These are phyloP conservation scores for Yamadazyma dendronema DNA, from an alignment of 1,139 yeast species.

Conservation along the genomic window DNA sequence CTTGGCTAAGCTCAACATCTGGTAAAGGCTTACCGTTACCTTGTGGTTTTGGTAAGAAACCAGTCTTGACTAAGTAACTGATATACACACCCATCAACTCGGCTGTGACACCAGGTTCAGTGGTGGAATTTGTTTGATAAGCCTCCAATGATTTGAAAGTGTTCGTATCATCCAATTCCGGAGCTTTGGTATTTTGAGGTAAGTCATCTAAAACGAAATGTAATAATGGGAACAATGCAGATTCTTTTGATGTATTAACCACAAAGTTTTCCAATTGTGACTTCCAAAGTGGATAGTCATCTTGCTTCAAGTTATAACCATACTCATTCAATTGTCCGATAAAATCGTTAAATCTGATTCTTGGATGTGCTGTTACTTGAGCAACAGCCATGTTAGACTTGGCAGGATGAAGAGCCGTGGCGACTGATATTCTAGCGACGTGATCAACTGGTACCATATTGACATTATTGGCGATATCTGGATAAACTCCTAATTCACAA, in stretches of 20 bases:
- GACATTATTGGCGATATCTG: slow-evolving; percentile 82
- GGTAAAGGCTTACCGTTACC: slow-evolving; percentile 54
- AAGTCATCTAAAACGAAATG: slow-evolving; percentile 92
- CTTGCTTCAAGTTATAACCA: slow-evolving; percentile 66
- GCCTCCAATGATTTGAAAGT: slow-evolving; percentile 59
- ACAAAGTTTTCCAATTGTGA: slow-evolving; percentile 72
- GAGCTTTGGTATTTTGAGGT: slow-evolving; percentile 90
- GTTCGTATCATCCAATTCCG: slow-evolving; percentile 86
- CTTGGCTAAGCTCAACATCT: slow-evolving; percentile 49
- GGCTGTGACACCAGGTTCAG: slow-evolving; percentile 74
- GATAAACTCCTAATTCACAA: slow-evolving; percentile 80
- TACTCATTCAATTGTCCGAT: slow-evolving; percentile 60
- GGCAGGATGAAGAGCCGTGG: slow-evolving; percentile 81
- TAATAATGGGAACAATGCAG: slow-evolving; percentile 87
- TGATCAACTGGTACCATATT: slow-evolving; percentile 99
- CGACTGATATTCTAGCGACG: slow-evolving; percentile 87
- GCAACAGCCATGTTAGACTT: slow-evolving; percentile 62
- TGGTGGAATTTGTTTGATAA: slow-evolving; percentile 40
- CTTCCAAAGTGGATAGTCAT: slow-evolving; percentile 80
- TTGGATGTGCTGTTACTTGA: slow-evolving; percentile 97
- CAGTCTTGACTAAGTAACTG: slow-evolving; percentile 74
- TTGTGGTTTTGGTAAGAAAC: slow-evolving; percentile 67
- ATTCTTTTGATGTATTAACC: slow-evolving; percentile 65
- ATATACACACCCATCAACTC: slow-evolving; percentile 73
- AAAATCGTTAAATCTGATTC: slow-evolving; percentile 76